Evolutionary conservation across 2,329 filamentous ascomycete genomes (phyloP).

Genomic region (Pseudomassariella vexata): DNA sequence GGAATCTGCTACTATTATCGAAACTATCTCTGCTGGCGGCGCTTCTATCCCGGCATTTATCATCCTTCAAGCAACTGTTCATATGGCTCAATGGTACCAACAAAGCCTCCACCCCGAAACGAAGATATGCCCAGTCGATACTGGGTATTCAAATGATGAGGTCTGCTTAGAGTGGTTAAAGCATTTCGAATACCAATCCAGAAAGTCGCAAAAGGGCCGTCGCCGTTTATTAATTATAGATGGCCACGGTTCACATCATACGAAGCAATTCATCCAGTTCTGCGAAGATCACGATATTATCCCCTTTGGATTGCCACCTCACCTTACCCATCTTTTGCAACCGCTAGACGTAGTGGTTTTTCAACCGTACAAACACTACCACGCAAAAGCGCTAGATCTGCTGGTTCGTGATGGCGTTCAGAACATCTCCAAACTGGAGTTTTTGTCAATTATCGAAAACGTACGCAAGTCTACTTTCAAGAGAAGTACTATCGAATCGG

Average conservation of each 20-base stretch:
- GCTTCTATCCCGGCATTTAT: constrained; percentile 6
- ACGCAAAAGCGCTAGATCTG: background rate
- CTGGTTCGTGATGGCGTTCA: constrained; percentile 4
- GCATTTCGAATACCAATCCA: constrained; percentile 4
- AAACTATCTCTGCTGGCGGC: constrained; percentile 6
- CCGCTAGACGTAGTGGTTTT: constrained; percentile 7
- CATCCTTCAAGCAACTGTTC: constrained; percentile 4
- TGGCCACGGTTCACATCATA: constrained; percentile 10
- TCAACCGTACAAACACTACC: constrained; percentile 6
- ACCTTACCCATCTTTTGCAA: constrained; percentile 5
- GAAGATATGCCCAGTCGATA: constrained; percentile 2
- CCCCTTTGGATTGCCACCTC: constrained; percentile 7
- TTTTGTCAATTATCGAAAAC: constrained; percentile 3
- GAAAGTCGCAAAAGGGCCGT: background rate
- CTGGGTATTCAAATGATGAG: constrained; percentile 7
- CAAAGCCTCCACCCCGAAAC: constrained; percentile 3
- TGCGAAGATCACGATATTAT: constrained; percentile 8
- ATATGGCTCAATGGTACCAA: constrained; percentile 6
- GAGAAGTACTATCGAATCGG: constrained; percentile 3
- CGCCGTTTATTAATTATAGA: constrained; percentile 9
- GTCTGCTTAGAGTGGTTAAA: constrained; percentile 2
- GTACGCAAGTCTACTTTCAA: constrained; percentile 4
- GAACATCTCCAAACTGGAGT: constrained; percentile 5
- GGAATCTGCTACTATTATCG: constrained; percentile 9
- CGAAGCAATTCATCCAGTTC: constrained; percentile 9